Conservation (phyloP, 2,329 filamentous ascomycete genomes). For the Venturia oleaginea region DNA sequence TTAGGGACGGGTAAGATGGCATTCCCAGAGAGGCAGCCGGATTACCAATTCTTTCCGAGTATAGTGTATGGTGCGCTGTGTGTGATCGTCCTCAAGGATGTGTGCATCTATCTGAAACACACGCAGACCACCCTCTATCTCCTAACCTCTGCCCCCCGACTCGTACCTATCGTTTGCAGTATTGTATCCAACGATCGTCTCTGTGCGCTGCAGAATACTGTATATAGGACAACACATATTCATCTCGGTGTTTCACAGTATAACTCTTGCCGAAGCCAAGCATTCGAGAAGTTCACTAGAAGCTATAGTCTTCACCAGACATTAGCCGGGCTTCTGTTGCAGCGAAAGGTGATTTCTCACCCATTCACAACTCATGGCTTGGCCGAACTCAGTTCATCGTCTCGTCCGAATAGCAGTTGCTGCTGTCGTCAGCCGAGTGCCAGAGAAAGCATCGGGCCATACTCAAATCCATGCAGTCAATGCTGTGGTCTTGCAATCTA, state of each 20-base stretch:
- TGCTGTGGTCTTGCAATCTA: neutral
- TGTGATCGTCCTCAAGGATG: neutral
- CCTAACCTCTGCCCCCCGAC: neutral
- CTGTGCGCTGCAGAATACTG: neutral
- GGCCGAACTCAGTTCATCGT: neutral
- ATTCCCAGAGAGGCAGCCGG: neutral
- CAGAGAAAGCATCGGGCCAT: neutral
- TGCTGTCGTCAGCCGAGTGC: neutral
- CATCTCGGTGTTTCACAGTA: neutral
- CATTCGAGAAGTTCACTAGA: neutral
- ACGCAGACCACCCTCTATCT: neutral
- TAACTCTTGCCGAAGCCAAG: neutral
- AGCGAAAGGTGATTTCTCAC: neutral
- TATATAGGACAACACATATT: neutral
- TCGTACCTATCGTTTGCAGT: neutral
- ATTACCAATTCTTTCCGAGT: neutral
- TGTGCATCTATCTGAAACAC: neutral
- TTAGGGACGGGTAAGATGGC: neutral
- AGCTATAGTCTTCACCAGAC: neutral
- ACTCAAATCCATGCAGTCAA: neutral
- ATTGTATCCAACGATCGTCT: neutral
- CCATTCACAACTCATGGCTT: neutral
- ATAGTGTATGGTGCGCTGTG: neutral
- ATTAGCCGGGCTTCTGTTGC: neutral
- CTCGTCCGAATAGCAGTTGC: neutral